phyloP scores from a whole-genome alignment of 805 yeast genomes.

The Yamadazyma akitaensis region DNA sequence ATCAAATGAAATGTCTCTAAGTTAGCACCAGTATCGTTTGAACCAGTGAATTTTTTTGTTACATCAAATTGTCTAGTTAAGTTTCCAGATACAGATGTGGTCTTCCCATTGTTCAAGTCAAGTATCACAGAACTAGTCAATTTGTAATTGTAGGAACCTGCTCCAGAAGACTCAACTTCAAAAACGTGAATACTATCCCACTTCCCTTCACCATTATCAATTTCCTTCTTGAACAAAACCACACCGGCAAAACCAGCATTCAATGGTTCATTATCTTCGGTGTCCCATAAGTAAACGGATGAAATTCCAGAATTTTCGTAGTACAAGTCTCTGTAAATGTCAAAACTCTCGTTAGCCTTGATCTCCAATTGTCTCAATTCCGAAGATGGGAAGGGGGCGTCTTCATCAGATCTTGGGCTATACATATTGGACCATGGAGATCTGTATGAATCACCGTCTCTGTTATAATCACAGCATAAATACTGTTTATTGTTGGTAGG shows the following conservation, averaged over 20 bases:
- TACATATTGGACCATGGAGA: conserved; percentile 88
- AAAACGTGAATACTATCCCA: conserved; percentile 97
- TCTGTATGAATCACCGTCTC: conserved; percentile 90
- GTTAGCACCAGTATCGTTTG: conserved; percentile 28
- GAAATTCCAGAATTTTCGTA: conserved; percentile 88
- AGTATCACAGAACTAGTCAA: conserved; percentile 86
- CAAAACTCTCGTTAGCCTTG: conserved; percentile 86
- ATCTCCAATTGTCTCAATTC: conserved; percentile 70
- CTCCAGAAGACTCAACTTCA: conserved; percentile 53
- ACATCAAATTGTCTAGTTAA: conserved; percentile 80
- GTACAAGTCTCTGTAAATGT: conserved; percentile 86
- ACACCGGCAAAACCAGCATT: conserved; percentile 83
- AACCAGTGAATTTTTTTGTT: conserved; percentile 27
- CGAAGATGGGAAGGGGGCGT: conserved; percentile 72
- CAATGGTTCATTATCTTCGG: conserved; percentile 45
- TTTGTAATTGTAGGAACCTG: conserved; percentile 50
- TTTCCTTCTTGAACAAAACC: conserved; percentile 72
- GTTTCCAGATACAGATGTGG: conserved; percentile 66
- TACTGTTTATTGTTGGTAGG: conserved; percentile 57
- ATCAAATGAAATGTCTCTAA: conserved; percentile 71
- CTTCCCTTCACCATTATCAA: conserved; percentile 48
- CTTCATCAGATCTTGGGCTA: conserved; percentile 49
- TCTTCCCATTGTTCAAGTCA: conserved; percentile 44
- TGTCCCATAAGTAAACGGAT: conserved; percentile 90
- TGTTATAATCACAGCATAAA: conserved; percentile 87